Evolutionary conservation across 192 early-diverging fungal species (phyloP).

Genomic region (Rhizophagus sp.): DNA sequence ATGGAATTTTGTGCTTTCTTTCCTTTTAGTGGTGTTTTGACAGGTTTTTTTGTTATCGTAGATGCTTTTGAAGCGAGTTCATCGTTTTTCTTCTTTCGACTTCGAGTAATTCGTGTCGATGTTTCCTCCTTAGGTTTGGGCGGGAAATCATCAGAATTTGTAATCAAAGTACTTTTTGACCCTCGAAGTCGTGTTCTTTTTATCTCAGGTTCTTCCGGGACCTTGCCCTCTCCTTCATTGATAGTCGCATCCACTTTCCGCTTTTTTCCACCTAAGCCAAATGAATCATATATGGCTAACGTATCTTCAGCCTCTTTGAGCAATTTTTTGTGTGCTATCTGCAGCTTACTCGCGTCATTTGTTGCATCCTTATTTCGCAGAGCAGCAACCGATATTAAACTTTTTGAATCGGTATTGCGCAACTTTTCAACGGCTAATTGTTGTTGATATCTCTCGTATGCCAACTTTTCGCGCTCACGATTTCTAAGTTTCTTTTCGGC

Average conservation of each 20-base stretch:
- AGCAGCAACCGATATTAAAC: conserved; percentile 43
- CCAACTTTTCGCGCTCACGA: conserved; percentile 54
- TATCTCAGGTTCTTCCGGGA: neutral
- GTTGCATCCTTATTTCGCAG: conserved; percentile 40
- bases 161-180: neutral
- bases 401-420: conserved; percentile 49
- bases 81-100: conserved; percentile 17
- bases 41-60: neutral
- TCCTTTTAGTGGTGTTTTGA: neutral
- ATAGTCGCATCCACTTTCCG: conserved; percentile 28
- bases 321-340: conserved; percentile 37
- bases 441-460: conserved; percentile 58
- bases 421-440: conserved; percentile 50
- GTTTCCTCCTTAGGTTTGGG: neutral
- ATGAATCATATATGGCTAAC: conserved; percentile 45
- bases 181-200: neutral
- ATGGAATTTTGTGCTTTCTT: neutral
- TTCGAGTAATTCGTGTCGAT: conserved; percentile 19
- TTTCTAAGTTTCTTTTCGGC: conserved; percentile 60
- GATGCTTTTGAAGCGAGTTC: neutral
- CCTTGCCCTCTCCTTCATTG: conserved; percentile 19
- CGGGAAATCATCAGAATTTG: conserved; percentile 1
- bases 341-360: conserved; percentile 26
- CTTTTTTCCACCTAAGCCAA: conserved; percentile 44
- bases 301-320: conserved; percentile 51